Conservation (phyloP, 2,329 filamentous ascomycete genomes). For the Paecilomyces dactylethromorphus region DNA sequence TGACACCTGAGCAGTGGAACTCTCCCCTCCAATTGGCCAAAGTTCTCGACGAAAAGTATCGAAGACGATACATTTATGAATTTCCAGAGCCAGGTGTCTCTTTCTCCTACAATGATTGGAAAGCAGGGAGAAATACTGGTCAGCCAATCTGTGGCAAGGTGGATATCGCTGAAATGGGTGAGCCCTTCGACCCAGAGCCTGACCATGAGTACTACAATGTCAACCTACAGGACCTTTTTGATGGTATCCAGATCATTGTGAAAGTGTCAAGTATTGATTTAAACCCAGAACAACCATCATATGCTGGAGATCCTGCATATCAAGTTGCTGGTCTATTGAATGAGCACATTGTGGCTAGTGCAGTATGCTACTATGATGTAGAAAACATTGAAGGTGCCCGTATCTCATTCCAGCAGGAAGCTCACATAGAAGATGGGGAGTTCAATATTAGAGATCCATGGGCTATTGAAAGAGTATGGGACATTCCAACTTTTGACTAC, state of each 20-base stretch:
- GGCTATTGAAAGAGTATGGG: neutral
- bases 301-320: neutral
- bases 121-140: neutral
- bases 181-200: constrained; percentile 2
- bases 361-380: constrained; percentile 6
- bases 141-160: neutral
- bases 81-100: constrained; percentile 6
- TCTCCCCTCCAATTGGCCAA: neutral
- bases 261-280: constrained; percentile 4
- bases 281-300: neutral
- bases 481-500: neutral
- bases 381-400: constrained; percentile 5
- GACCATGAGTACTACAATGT: constrained; percentile 5
- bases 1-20: neutral
- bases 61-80: constrained; percentile 1
- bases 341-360: constrained; percentile 6
- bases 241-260: constrained; percentile 4
- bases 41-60: neutral
- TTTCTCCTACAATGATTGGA: constrained; percentile 8
- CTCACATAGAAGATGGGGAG: neutral
- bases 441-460: neutral
- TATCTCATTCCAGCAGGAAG: constrained; percentile 4
- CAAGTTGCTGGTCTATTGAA: constrained; percentile 3
- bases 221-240: constrained; percentile 4
- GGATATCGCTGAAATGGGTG: neutral